Conservation (phyloP, 1,284 basidiomycete species). For the Microbotryomycetes sp. region DNA sequence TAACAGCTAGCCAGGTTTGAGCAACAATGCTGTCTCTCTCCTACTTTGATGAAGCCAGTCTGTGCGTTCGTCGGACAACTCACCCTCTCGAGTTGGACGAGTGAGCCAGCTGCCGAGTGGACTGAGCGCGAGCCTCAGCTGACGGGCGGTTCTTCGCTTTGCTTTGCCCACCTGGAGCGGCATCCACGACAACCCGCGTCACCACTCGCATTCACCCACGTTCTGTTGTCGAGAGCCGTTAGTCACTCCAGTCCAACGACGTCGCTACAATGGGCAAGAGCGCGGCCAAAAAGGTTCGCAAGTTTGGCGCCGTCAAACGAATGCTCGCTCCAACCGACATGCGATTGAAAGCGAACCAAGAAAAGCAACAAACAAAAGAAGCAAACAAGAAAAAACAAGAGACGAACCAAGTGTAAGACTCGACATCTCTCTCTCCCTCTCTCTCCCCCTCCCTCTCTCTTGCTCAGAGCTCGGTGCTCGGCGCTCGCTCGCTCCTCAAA, state of each 20-base stretch:
- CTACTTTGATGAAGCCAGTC: too few relatives aligned
- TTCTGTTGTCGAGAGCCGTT: too few relatives aligned
- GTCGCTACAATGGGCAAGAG: slow-evolving; percentile 19
- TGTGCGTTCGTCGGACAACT: too few relatives aligned
- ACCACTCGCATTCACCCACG: too few relatives aligned
- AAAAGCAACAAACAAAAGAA: slow-evolving; percentile 47
- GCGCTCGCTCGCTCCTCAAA: neutral
- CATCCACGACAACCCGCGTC: too few relatives aligned
- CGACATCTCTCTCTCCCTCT: neutral
- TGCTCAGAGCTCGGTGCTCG: neutral
- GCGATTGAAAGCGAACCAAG: slow-evolving; percentile 56
- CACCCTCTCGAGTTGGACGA: too few relatives aligned
- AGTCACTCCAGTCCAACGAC: neutral
- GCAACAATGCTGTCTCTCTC: too few relatives aligned
- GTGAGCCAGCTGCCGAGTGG: too few relatives aligned
- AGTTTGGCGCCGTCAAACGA: slow-evolving; percentile 62
- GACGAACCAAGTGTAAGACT: slow-evolving; percentile 46
- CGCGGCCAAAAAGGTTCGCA: slow-evolving; percentile 22
- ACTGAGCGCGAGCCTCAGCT: too few relatives aligned
- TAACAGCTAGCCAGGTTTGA: too few relatives aligned
- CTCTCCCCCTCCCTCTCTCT: slow-evolving; percentile 15
- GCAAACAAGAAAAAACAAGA: slow-evolving; percentile 46
- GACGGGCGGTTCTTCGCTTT: too few relatives aligned
- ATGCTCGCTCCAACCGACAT: slow-evolving; percentile 92
- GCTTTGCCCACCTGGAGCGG: too few relatives aligned